Conservation (phyloP, 164 flowering plant genomes). For the Nymphaea thermarum region DNA sequence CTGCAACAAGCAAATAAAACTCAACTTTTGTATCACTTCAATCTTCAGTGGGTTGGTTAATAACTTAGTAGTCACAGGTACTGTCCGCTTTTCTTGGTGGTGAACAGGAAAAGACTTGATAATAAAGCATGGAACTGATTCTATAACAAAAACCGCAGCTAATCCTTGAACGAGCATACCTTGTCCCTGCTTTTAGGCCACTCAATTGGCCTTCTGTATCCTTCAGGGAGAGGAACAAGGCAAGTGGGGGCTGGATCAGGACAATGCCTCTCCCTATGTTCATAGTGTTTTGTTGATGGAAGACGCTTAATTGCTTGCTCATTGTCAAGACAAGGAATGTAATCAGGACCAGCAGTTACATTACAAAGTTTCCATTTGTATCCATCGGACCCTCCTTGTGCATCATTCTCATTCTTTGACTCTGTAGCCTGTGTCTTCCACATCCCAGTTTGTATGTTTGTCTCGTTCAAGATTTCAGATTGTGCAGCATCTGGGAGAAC, state of each 20-base stretch:
- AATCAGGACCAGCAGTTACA: slow-evolving; percentile 80
- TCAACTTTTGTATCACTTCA: background rate
- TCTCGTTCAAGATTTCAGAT: slow-evolving; percentile 49
- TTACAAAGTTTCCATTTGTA: slow-evolving; percentile 72
- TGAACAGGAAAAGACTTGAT: no score
- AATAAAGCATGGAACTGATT: background rate
- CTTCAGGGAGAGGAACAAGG: slow-evolving; percentile 81
- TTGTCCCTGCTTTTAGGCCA: slow-evolving; percentile 97
- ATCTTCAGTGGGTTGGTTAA: no score
- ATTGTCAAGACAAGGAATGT: slow-evolving; percentile 95
- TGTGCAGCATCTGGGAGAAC: slow-evolving; percentile 40
- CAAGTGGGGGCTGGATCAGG: slow-evolving; percentile 80
- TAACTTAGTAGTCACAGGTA: no score
- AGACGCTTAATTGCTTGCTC: slow-evolving; percentile 61
- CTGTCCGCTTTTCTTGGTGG: no score
- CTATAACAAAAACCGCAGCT: background rate
- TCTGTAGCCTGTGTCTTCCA: slow-evolving; percentile 63
- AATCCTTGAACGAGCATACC: slow-evolving; percentile 23
- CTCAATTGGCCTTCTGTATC: slow-evolving; percentile 58
- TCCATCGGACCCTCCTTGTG: slow-evolving; percentile 13
- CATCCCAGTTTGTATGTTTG: slow-evolving; percentile 36
- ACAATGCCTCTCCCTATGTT: slow-evolving; percentile 95
- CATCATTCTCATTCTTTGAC: slow-evolving; percentile 57
- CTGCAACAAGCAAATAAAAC: slow-evolving; percentile 29
- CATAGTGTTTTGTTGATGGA: slow-evolving; percentile 78